Percentiles rank a stretch among this genome's conserved stretches.
Evolutionary conservation across 192 early-diverging fungal genomes (phyloP).

Genomic region (Gonapodya sp.): DNA sequence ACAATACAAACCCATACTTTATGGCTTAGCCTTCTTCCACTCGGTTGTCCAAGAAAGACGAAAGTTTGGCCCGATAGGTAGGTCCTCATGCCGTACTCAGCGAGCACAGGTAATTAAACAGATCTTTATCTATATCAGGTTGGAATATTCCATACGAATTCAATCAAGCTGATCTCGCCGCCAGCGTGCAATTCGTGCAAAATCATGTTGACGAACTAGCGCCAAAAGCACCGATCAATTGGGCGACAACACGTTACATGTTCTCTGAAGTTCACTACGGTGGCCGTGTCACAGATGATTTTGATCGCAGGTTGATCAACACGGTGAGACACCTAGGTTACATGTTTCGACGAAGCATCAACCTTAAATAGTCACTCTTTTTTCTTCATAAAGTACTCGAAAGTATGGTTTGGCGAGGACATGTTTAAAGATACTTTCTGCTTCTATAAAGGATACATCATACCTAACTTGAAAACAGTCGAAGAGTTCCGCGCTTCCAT

Average conservation of each 20-base stretch:
- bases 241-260: conserved; percentile 54
- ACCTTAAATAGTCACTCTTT: conserved; percentile 12
- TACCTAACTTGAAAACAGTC: conserved; percentile 51
- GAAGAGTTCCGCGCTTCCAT: conserved; percentile 52
- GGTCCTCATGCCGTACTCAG: conserved; percentile 9
- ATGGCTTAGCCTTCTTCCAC: conserved; percentile 54
- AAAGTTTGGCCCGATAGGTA: conserved; percentile 54
- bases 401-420: conserved; percentile 61
- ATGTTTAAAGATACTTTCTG: conserved; percentile 55
- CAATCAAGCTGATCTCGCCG: conserved; percentile 56
- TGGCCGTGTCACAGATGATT: conserved; percentile 49
- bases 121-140: background rate
- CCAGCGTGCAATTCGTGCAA: conserved; percentile 56
- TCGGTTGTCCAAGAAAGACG: conserved; percentile 54
- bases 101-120: background rate
- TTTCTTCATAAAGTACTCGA: conserved; percentile 42
- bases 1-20: conserved; percentile 55
- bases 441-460: conserved; percentile 55
- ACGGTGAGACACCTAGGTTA: background rate
- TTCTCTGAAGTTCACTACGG: conserved; percentile 63
- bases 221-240: conserved; percentile 48
- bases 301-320: conserved; percentile 5
- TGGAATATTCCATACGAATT: conserved; percentile 64
- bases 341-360: background rate
- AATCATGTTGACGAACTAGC: conserved; percentile 59